These are phyloP conservation scores for Malania oleifera DNA, from an alignment of 164 flowering plant genomes.

Conservation along the genomic window DNA sequence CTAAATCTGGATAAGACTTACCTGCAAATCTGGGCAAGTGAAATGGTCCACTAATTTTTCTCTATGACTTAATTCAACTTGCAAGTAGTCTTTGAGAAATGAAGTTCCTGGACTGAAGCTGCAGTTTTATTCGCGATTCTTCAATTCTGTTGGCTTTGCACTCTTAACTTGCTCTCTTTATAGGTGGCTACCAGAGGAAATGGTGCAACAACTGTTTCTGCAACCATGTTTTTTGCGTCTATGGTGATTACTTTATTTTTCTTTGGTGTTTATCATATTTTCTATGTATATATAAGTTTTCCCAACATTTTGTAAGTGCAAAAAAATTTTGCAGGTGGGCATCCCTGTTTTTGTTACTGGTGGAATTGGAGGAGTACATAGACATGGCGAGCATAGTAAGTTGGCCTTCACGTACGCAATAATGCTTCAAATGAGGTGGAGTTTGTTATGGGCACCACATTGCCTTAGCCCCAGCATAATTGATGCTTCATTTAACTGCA, in stretches of 20 bases:
- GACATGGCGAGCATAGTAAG: constrained; percentile 87
- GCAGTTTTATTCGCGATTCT: neutral
- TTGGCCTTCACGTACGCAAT: neutral
- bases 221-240: constrained; percentile 89
- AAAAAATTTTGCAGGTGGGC: constrained; percentile 60
- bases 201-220: constrained; percentile 97
- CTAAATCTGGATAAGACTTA: no score
- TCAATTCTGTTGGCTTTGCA: neutral
- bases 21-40: no score
- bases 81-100: no score
- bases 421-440: constrained; percentile 6
- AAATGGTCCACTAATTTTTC: no score
- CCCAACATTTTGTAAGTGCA: neutral
- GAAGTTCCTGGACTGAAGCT: no score
- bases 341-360: constrained; percentile 91
- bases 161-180: constrained; percentile 6
- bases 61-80: no score
- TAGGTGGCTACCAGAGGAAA: constrained; percentile 76
- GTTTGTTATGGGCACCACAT: neutral
- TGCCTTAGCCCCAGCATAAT: neutral
- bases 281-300: neutral
- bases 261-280: neutral
- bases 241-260: constrained; percentile 39
- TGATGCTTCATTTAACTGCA: no score
- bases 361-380: constrained; percentile 96